Evolutionary conservation across 306 rosid genomes (phyloP).

Genomic region (Prinsepia uniflora): DNA sequence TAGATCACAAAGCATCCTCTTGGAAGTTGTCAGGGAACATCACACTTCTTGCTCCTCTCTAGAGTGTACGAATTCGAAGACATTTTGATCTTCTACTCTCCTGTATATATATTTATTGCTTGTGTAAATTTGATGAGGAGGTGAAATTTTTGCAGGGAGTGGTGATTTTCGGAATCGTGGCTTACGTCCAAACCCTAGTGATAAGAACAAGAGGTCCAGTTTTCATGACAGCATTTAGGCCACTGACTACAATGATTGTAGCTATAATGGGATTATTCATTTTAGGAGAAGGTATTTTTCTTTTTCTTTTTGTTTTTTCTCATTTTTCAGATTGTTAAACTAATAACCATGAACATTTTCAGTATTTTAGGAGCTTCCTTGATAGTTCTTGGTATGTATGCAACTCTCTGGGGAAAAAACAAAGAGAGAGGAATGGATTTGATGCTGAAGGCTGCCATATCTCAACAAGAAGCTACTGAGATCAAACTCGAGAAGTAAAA

Average conservation of each 20-base stretch:
- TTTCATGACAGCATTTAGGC: slow-evolving; percentile 29
- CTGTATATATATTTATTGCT: too few species aligned
- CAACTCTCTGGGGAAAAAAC: slow-evolving; percentile 25
- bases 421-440: slow-evolving; percentile 4
- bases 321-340: neutral
- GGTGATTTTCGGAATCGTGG: slow-evolving; percentile 12
- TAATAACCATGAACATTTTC: neutral
- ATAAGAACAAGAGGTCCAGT: slow-evolving; percentile 25
- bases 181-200: slow-evolving; percentile 16
- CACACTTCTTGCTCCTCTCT: slow-evolving; percentile 17
- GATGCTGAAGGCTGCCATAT: neutral
- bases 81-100: too few species aligned
- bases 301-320: neutral
- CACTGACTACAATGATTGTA: slow-evolving; percentile 8
- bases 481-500: too few species aligned
- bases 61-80: neutral
- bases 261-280: slow-evolving; percentile 18
- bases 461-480: slow-evolving; percentile 1
- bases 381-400: slow-evolving; percentile 24
- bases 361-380: slow-evolving; percentile 20
- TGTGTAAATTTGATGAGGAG: neutral
- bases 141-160: slow-evolving; percentile 22
- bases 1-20: slow-evolving; percentile 27
- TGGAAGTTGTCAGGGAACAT: slow-evolving; percentile 27
- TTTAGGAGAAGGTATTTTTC: slow-evolving; percentile 21